Evolutionary conservation across 768 basidiomycete genomes (phyloP).

Genomic region (Termitomyces sp.): DNA sequence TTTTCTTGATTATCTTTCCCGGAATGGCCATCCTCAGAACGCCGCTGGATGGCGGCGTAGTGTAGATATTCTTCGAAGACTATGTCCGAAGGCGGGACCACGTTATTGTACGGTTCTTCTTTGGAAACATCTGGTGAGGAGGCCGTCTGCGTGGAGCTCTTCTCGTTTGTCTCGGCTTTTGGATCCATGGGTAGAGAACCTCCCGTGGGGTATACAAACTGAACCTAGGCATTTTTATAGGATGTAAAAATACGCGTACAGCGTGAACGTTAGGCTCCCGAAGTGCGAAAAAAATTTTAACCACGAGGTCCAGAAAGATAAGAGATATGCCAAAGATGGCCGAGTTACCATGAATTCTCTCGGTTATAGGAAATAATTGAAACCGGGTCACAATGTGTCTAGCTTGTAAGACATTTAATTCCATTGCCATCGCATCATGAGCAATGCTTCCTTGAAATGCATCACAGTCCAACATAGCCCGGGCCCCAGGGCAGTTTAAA

Average conservation of each 20-base stretch:
- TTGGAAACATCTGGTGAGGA: neutral
- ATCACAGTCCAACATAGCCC: neutral
- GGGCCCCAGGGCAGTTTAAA: neutral
- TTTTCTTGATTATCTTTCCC: slow-evolving; percentile 5
- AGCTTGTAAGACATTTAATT: neutral
- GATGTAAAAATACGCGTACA: neutral
- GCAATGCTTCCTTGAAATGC: neutral
- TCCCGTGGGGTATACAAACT: neutral
- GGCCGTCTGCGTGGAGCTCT: neutral
- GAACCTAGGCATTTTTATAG: neutral
- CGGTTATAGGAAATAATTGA: neutral
- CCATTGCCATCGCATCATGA: too few species aligned
- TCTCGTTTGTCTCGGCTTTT: neutral
- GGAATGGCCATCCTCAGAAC: slow-evolving; percentile 18
- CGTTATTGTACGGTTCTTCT: neutral
- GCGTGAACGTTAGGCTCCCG: neutral
- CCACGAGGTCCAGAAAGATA: neutral
- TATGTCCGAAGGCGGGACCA: neutral
- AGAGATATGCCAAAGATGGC: neutral
- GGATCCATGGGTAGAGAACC: slow-evolving; percentile 3
- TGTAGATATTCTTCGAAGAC: slow-evolving; percentile 34
- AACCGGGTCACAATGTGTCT: neutral
- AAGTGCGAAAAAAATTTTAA: neutral
- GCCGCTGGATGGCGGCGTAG: slow-evolving; percentile 31
- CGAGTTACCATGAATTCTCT: neutral